phyloP scores from a whole-genome alignment of 1,284 basidiomycete genomes.

The Pisolithus thermaeus region DNA sequence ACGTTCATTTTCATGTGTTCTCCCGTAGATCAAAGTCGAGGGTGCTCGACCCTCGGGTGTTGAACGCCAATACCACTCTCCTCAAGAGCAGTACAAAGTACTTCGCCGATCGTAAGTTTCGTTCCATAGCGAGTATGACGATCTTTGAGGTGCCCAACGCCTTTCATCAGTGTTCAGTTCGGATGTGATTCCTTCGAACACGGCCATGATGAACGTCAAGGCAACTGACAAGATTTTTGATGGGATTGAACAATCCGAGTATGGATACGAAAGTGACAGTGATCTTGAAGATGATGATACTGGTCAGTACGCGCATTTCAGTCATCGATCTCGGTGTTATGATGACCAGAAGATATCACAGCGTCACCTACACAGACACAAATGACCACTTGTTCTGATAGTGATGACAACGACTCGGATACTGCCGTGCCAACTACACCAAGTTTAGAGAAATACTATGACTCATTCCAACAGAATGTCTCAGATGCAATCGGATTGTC shows the following conservation, averaged over 20 bases:
- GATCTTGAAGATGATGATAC: conserved; percentile 13
- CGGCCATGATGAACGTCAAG: conserved; percentile 3
- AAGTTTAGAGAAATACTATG: too few species aligned
- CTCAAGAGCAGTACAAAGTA: conserved; percentile 3
- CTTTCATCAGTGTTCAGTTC: neutral
- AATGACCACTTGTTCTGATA: too few species aligned
- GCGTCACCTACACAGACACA: too few species aligned
- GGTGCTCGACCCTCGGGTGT: neutral
- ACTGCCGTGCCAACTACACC: too few species aligned
- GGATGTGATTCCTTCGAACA: neutral
- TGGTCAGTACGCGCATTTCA: neutral
- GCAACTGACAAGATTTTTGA: neutral
- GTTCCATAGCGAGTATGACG: neutral
- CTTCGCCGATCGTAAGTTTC: conserved; percentile 3
- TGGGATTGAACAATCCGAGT: too few species aligned
- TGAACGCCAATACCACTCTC: neutral
- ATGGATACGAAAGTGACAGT: conserved; percentile 18
- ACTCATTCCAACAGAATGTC: too few species aligned
- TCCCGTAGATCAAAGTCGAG: conserved; percentile 4
- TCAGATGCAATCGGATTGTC: too few species aligned
- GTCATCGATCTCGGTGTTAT: too few species aligned
- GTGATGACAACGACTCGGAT: too few species aligned
- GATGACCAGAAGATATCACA: too few species aligned
- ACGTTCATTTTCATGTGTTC: conserved; percentile 9
- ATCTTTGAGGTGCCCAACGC: neutral